phyloP scores from a whole-genome alignment of 140 eudicot species.

The Bidens hawaiensis region DNA sequence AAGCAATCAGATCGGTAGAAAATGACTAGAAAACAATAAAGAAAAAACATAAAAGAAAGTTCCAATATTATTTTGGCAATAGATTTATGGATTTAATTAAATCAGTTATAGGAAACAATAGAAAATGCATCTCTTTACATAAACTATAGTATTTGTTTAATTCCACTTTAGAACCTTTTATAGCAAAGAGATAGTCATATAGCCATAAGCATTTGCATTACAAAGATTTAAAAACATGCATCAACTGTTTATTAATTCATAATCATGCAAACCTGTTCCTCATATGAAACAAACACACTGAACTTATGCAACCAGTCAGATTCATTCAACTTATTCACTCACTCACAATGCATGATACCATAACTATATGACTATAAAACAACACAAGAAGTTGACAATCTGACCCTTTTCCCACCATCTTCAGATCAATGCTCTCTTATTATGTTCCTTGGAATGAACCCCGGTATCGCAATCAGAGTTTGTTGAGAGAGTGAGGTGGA shows the following conservation, averaged over 20 bases:
- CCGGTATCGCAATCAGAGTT: constrained; percentile 18
- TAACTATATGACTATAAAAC: neutral
- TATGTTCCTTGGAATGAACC: constrained; percentile 23
- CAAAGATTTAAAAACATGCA: too few species aligned
- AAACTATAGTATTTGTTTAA: too few species aligned
- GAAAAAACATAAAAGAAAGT: too few species aligned
- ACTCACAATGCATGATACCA: neutral
- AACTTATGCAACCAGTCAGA: constrained; percentile 8
- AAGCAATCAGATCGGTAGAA: too few species aligned
- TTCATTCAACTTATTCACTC: constrained; percentile 24
- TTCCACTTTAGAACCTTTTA: too few species aligned
- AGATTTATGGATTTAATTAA: too few species aligned
- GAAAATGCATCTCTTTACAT: too few species aligned
- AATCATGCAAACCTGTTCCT: neutral
- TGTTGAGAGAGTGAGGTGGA: constrained; percentile 40
- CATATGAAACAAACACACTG: neutral
- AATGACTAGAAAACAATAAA: too few species aligned
- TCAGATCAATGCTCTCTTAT: neutral
- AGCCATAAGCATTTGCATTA: too few species aligned
- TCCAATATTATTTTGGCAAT: too few species aligned
- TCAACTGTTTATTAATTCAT: neutral
- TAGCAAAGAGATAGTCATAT: too few species aligned
- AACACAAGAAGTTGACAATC: constrained; percentile 5
- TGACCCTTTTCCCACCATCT: constrained; percentile 8
- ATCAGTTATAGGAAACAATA: too few species aligned